Conservation (phyloP, 1,284 basidiomycete genomes). For the Sutorius eximius region DNA sequence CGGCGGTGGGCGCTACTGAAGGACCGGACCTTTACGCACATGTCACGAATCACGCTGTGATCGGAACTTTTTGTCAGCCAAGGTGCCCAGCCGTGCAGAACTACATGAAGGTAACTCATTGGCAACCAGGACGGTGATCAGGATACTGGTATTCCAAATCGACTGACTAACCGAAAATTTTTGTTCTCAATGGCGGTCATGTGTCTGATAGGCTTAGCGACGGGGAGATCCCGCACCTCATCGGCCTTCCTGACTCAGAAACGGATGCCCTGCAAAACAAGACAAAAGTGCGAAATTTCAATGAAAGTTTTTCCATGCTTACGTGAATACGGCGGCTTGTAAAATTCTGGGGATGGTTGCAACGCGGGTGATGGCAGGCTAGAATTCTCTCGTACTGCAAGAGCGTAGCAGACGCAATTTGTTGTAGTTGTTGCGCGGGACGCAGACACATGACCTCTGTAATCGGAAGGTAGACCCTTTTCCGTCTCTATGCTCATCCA, state of each 20-base stretch:
- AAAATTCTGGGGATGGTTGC: not conserved
- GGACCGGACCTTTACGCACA: not conserved
- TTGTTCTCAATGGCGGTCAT: not conserved
- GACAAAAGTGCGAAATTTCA: not conserved
- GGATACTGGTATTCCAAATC: slow-evolving; percentile 8
- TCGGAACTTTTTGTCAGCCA: slow-evolving; percentile 5
- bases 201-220: not conserved
- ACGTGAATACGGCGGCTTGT: slow-evolving; percentile 2
- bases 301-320: slow-evolving; percentile 3
- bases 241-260: not conserved
- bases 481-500: too few species aligned
- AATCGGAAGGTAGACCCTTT: too few species aligned
- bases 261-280: not conserved
- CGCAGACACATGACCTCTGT: too few species aligned
- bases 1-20: not conserved
- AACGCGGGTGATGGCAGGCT: too few species aligned
- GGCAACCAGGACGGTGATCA: not conserved
- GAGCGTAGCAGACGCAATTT: too few species aligned
- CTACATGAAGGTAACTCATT: not conserved
- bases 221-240: not conserved
- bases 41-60: slow-evolving; percentile 6
- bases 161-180: slow-evolving; percentile 6
- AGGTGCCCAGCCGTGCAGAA: not conserved
- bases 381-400: too few species aligned
- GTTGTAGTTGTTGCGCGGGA: too few species aligned